Evolutionary conservation across 257 asterid genomes (phyloP), one percentile per base, ranked within the genome.

Genomic region (Striga asiatica): DNA sequence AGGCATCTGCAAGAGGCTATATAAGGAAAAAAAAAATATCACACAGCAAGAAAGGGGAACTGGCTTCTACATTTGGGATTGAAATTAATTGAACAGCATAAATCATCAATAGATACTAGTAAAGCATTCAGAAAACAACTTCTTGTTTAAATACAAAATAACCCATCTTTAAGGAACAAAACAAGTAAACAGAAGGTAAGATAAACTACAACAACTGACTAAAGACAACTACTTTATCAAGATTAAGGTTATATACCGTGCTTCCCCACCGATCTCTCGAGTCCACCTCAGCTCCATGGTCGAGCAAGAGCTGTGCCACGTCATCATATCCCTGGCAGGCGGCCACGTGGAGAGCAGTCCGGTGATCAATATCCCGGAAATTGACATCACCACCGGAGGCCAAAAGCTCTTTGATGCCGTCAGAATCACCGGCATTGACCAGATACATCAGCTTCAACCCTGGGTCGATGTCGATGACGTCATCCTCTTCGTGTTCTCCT

Each of bases 231-330:
- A 4, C 9, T 34, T 10, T 27, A 50, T 29, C 20, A 2, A 28
- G 32, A 34, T 55, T 23, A 4, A 14, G 28, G 18, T 2, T 12
- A n/a, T 39, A 72, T 91, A 91, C 98, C 98, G 95, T 80, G 81
- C 98, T 91, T 64, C 95, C 96, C 98, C 98, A 87, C 7, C 96
- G 94, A 71, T 91, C 98, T 52, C 64, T 49, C 28, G 81, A 67
- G 65, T 84, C 91, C 10, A 78, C 74, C 12, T 70, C 58, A 0
- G 96, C 96, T 28, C 84, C 83, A 9, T 70, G 78, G 3, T 78
- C 71, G 9, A 91, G 71, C 81, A 91, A 67, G 52, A 81, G 49
- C 57, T 67, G 56, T 14, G 76, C 87, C 22, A 91, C 95, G 42
- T 81, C 95, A 53, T 58, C 70, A 43, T 76, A 73, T 2, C 98